These are phyloP conservation scores for Lentinula sp. DNA, from an alignment of 768 basidiomycete genomes.

Conservation along the genomic window DNA sequence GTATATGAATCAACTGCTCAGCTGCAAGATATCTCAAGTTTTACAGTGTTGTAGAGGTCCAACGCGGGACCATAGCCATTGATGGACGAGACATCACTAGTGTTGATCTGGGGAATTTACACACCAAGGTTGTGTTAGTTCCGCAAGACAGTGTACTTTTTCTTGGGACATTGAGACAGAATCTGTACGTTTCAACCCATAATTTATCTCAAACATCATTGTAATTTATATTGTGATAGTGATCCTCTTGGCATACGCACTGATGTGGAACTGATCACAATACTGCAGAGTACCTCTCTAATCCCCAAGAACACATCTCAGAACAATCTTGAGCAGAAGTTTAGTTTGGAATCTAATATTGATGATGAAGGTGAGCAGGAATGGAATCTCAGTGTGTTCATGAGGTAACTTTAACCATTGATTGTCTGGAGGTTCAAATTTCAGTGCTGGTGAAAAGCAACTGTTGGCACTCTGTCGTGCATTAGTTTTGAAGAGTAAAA, in stretches of 20 bases:
- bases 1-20: constrained; percentile 3
- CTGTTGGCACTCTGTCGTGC: constrained; percentile 57
- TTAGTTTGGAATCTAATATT: constrained; percentile 54
- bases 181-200: constrained; percentile 25
- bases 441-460: constrained; percentile 65
- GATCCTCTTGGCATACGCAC: constrained; percentile 49
- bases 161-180: constrained; percentile 40
- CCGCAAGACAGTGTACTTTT: constrained; percentile 57
- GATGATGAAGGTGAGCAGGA: constrained; percentile 49
- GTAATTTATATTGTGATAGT: constrained; percentile 17
- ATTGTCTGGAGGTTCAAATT: constrained; percentile 42
- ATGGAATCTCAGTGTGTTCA: not conserved
- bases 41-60: constrained; percentile 52
- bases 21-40: not conserved
- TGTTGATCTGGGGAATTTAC: constrained; percentile 50
- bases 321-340: constrained; percentile 53
- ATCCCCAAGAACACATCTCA: constrained; percentile 41
- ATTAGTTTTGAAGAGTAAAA: constrained; percentile 52
- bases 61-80: constrained; percentile 49
- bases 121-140: constrained; percentile 54
- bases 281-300: constrained; percentile 55
- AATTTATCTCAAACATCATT: not conserved
- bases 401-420: no score
- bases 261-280: constrained; percentile 57
- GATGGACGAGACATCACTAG: constrained; percentile 47